Evolutionary conservation across 768 basidiomycete genomes (phyloP), one percentile per base, ranked within the genome.

Genomic region (Ephemerocybe angulata): DNA sequence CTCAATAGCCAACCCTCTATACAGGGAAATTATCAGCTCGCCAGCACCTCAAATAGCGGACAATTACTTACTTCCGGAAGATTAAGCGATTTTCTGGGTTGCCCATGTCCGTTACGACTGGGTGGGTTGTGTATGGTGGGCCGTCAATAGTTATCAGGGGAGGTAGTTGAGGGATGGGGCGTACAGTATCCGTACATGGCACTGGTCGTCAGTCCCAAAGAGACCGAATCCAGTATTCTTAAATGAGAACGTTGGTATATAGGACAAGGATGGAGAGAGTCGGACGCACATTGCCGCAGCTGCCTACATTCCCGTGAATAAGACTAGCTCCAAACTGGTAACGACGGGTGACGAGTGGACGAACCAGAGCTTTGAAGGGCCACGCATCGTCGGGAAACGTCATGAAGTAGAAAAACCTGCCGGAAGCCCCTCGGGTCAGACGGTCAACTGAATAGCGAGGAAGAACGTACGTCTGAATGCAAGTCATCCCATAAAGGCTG

Each of bases 111-210:
- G n/a, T n/a, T n/a, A n/a, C n/a, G n/a, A n/a, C n/a, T n/a, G n/a
- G n/a, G n/a, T n/a, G n/a, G n/a, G n/a, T n/a, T n/a, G n/a, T n/a
- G n/a, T n/a, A n/a, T n/a, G n/a, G n/a, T n/a, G n/a, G n/a, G n/a
- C n/a, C n/a, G n/a, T n/a, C n/a, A n/a, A n/a, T n/a, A n/a, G n/a
- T n/a, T 13, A 22, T 19, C 33, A 35, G 10, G 33, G 17, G 10
- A 24, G 42, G 42, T 44, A 13, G 13, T 22, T 2, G 3, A 13
- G 13, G 12, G 35, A 2, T n/a, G 13, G n/a, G 35, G 35, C 58
- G 41, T 17, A 57, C 56, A 38, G 50, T 60, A 60, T 19, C 53
- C 52, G 47, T 60, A 60, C 53, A 60, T 55, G n/a, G 47, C 56
- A 41, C 44, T 51, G 19, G 55, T 43, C 6, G 55, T 47, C 5